These are phyloP conservation scores for Candida insectorum DNA, from an alignment of 805 yeast genomes.

Conservation along the genomic window DNA sequence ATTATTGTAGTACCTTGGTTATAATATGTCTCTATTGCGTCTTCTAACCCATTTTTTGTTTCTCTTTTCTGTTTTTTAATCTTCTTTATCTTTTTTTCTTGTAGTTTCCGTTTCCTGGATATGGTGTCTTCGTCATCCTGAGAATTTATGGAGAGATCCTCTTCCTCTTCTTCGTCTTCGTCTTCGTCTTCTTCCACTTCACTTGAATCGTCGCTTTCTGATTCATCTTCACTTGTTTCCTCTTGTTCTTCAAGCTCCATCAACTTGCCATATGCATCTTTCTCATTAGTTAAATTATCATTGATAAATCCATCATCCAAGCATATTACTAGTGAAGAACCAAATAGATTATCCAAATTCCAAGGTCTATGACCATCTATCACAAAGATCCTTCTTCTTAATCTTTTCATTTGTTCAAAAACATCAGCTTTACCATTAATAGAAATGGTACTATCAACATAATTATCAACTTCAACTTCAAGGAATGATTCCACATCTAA, in stretches of 20 bases:
- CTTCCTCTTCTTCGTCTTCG: conserved; percentile 21
- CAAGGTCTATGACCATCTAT: conserved; percentile 95
- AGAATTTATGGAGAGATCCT: conserved; percentile 16
- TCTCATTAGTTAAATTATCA: conserved; percentile 52
- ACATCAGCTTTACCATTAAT: conserved; percentile 13
- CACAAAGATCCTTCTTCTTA: conserved; percentile 66
- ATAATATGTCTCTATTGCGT: conserved; percentile 69
- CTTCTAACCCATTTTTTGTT: conserved; percentile 47
- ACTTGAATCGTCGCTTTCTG: conserved; percentile 28
- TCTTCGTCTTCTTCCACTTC: conserved; percentile 29
- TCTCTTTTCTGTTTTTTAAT: conserved; percentile 37
- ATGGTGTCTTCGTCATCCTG: conserved; percentile 23
- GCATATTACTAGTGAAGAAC: conserved; percentile 72
- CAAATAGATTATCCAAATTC: conserved; percentile 91
- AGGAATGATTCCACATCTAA: conserved; percentile 77
- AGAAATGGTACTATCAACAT: conserved; percentile 27
- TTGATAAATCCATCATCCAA: conserved; percentile 83
- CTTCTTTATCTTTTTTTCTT: conserved; percentile 25
- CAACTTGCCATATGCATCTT: conserved; percentile 57
- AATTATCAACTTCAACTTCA: conserved; percentile 57
- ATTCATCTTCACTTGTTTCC: conserved; percentile 29
- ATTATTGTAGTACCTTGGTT: conserved; percentile 76
- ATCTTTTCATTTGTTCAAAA: conserved; percentile 11
- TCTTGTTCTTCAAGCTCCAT: conserved; percentile 34
- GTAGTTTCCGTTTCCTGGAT: conserved; percentile 24